Evolutionary conservation across 2,329 filamentous ascomycete genomes (phyloP).

Genomic region (Raffaelea albimanens): DNA sequence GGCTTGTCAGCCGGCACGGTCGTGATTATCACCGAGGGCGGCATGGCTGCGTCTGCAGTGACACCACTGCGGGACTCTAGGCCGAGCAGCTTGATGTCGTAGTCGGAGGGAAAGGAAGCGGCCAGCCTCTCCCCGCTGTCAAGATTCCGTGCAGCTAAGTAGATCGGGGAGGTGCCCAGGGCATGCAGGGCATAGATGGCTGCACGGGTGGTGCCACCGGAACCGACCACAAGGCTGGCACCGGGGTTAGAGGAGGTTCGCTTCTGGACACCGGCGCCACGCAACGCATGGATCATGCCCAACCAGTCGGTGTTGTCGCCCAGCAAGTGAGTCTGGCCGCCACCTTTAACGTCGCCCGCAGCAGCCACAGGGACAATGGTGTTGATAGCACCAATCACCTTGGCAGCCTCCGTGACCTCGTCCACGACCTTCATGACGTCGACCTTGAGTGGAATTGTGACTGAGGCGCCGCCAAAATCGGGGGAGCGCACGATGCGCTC

Average conservation of each 20-base stretch:
- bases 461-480: constrained; percentile 84
- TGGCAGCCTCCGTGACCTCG: constrained; percentile 67
- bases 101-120: constrained; percentile 62
- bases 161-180: constrained; percentile 78
- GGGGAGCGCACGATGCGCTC: constrained; percentile 55
- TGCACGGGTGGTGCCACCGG: constrained; percentile 84
- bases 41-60: constrained; percentile 34
- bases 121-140: constrained; percentile 59
- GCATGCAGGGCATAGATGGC: constrained; percentile 81
- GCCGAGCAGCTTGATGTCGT: constrained; percentile 57
- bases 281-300: constrained; percentile 77
- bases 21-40: constrained; percentile 68
- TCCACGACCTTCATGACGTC: constrained; percentile 78
- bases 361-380: constrained; percentile 61
- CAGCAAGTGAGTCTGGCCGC: constrained; percentile 33
- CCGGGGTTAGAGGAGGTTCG: constrained; percentile 22
- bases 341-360: too few relatives aligned
- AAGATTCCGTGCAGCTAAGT: constrained; percentile 70
- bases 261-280: constrained; percentile 51
- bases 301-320: constrained; percentile 96
- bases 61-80: constrained; percentile 29
- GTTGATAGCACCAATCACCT: constrained; percentile 84
- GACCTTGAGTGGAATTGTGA: constrained; percentile 91
- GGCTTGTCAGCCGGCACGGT: constrained; percentile 85
- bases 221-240: constrained; percentile 75